Evolutionary conservation across 2,329 filamentous ascomycete genomes (phyloP).

Genomic region (Allantophomopsis cytisporea): DNA sequence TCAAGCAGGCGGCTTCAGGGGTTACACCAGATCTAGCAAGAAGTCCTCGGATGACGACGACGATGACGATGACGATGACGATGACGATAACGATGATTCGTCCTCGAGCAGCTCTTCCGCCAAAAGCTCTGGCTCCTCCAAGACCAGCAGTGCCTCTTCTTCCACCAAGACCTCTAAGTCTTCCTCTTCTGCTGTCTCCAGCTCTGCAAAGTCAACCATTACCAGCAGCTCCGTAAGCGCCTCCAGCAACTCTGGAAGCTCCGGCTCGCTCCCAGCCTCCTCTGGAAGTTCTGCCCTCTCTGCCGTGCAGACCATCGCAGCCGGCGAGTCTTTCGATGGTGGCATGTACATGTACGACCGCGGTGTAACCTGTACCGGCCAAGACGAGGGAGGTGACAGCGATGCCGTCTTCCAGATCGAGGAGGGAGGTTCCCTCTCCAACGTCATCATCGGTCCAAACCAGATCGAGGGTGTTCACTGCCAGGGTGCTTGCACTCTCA

Average conservation of each 20-base stretch:
- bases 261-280: conserved; percentile 20
- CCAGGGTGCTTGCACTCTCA: conserved; percentile 12
- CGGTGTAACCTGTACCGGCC: conserved; percentile 24
- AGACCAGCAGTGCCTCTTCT: not conserved
- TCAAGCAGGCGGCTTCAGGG: too few species aligned
- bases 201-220: not conserved
- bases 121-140: not conserved
- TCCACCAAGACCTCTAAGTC: conserved; percentile 1
- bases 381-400: conserved; percentile 24
- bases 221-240: not conserved
- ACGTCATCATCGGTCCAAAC: conserved; percentile 20
- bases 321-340: conserved; percentile 30
- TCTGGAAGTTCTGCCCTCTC: conserved; percentile 24
- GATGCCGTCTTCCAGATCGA: conserved; percentile 20
- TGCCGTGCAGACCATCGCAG: conserved; percentile 28
- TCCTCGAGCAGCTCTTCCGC: too few species aligned
- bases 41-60: too few species aligned
- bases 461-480: conserved; percentile 19
- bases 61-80: too few species aligned
- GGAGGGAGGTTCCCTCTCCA: conserved; percentile 17
- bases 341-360: conserved; percentile 29
- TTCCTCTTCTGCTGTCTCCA: not conserved
- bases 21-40: too few species aligned
- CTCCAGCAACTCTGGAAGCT: not conserved
- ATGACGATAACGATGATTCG: too few species aligned